Evolutionary conservation across 176 grass and related monocot species (phyloP).

Genomic region (Pontederia paniculata): DNA sequence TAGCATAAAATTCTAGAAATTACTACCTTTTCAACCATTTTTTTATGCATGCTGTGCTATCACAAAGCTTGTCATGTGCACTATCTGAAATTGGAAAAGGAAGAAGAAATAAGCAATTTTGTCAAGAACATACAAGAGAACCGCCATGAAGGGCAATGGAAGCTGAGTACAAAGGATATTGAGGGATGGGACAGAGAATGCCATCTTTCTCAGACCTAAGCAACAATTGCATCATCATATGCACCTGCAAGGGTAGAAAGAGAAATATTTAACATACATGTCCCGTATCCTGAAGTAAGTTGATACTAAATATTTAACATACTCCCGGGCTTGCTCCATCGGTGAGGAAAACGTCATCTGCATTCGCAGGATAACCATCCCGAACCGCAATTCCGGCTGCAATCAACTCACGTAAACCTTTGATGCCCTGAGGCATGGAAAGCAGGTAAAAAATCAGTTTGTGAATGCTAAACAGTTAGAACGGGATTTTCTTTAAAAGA

Average conservation of each 20-base stretch:
- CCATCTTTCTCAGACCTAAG: slow-evolving; percentile 53
- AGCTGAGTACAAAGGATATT: slow-evolving; percentile 54
- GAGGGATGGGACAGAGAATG: slow-evolving; percentile 69
- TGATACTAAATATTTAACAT: too few relatives aligned
- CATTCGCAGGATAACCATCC: slow-evolving; percentile 41
- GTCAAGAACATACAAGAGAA: slow-evolving; percentile 42
- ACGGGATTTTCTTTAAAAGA: too few relatives aligned
- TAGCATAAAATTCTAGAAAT: too few relatives aligned
- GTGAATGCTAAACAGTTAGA: too few relatives aligned
- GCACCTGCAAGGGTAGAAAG: slow-evolving; percentile 34
- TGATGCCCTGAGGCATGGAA: slow-evolving; percentile 42
- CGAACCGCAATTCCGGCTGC: slow-evolving; percentile 46
- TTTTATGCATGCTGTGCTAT: too few relatives aligned
- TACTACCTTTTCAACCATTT: too few relatives aligned
- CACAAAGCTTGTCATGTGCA: too few relatives aligned
- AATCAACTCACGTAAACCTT: slow-evolving; percentile 46
- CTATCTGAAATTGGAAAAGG: neutral
- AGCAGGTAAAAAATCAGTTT: too few relatives aligned
- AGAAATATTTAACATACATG: too few relatives aligned
- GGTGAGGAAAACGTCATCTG: slow-evolving; percentile 71
- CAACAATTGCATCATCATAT: slow-evolving; percentile 68
- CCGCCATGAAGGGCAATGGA: slow-evolving; percentile 43
- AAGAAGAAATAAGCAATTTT: neutral
- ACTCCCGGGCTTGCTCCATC: slow-evolving; percentile 53
- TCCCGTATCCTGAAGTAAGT: too few relatives aligned